Conservation (phyloP, 1,139 yeast species). For the Pneumocystis carinii region DNA sequence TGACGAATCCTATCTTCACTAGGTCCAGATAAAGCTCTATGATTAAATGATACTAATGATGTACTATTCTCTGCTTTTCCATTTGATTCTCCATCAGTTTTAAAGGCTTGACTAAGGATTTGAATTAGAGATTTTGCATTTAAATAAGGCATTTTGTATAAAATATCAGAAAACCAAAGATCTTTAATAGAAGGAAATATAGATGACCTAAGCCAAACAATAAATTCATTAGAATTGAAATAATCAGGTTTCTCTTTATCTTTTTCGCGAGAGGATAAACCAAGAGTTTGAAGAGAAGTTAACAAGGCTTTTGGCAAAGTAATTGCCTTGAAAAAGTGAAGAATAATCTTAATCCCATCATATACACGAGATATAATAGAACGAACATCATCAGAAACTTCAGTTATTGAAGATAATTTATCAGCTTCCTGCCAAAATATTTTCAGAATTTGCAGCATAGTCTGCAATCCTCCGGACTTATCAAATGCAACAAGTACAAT, state of each 20-base stretch:
- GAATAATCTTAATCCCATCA: constrained; percentile 15
- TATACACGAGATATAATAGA: constrained; percentile 6
- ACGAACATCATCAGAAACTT: constrained; percentile 5
- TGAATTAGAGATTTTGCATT: constrained; percentile 8
- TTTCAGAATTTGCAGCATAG: constrained; percentile 18
- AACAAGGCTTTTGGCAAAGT: constrained; percentile 14
- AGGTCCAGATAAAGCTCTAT: background rate
- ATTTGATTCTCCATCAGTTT: constrained; percentile 1
- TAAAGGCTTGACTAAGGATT: constrained; percentile 17
- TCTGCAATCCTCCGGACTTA: constrained; percentile 17
- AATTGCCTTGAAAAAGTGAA: constrained; percentile 15
- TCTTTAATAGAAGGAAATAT: constrained; percentile 14
- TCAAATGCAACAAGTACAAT: constrained; percentile 12
- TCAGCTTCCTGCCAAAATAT: constrained; percentile 17
- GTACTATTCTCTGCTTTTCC: background rate
- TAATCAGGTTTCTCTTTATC: constrained; percentile 19
- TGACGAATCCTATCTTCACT: constrained; percentile 36
- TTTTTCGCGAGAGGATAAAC: constrained; percentile 18
- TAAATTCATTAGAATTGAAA: constrained; percentile 22
- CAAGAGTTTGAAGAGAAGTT: constrained; percentile 16
- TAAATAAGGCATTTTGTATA: constrained; percentile 8
- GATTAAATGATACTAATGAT: background rate
- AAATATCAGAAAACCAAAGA: constrained; percentile 20
- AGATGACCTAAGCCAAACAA: constrained; percentile 21
- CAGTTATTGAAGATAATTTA: constrained; percentile 10